These are phyloP conservation scores for Cladosporium velox DNA, from an alignment of 2,329 filamentous ascomycete species.

Conservation along the genomic window DNA sequence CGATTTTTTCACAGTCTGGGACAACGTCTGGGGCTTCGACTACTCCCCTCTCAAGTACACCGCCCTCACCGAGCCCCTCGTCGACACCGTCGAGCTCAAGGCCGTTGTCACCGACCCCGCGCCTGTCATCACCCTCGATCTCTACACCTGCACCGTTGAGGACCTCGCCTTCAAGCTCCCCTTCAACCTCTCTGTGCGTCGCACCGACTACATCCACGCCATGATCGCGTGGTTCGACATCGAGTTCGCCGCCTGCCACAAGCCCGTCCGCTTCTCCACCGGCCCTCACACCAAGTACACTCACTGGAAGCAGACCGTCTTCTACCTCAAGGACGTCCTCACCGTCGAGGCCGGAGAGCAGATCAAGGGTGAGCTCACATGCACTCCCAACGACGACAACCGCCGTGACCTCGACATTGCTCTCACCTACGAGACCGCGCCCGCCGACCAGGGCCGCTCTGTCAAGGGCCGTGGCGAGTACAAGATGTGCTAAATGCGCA, in stretches of 20 bases:
- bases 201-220: slow-evolving; percentile 95
- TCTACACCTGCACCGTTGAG: slow-evolving; percentile 73
- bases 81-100: slow-evolving; percentile 97
- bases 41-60: slow-evolving; percentile 92
- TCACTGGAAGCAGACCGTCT: slow-evolving; percentile 99
- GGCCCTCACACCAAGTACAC: slow-evolving; percentile 99
- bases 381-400: slow-evolving; percentile 92
- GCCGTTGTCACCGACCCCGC: slow-evolving; percentile 92
- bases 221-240: slow-evolving; percentile 99
- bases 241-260: slow-evolving; percentile 97
- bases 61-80: slow-evolving; percentile 90
- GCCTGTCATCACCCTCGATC: slow-evolving; percentile 81
- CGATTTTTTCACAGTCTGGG: slow-evolving; percentile 72
- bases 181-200: slow-evolving; percentile 74
- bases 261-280: slow-evolving; percentile 94
- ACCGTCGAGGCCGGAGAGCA: slow-evolving; percentile 87
- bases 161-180: slow-evolving; percentile 83
- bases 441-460: slow-evolving; percentile 69
- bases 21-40: slow-evolving; percentile 98
- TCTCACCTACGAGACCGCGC: slow-evolving; percentile 78
- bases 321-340: slow-evolving; percentile 91
- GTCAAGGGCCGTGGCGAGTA: slow-evolving; percentile 74
- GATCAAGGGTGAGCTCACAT: slow-evolving; percentile 71
- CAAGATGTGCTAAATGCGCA: slow-evolving; percentile 59
- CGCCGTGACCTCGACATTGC: slow-evolving; percentile 90